phyloP scores from a whole-genome alignment of 2,329 filamentous ascomycete species.

The Scortechinia acanthostroma region DNA sequence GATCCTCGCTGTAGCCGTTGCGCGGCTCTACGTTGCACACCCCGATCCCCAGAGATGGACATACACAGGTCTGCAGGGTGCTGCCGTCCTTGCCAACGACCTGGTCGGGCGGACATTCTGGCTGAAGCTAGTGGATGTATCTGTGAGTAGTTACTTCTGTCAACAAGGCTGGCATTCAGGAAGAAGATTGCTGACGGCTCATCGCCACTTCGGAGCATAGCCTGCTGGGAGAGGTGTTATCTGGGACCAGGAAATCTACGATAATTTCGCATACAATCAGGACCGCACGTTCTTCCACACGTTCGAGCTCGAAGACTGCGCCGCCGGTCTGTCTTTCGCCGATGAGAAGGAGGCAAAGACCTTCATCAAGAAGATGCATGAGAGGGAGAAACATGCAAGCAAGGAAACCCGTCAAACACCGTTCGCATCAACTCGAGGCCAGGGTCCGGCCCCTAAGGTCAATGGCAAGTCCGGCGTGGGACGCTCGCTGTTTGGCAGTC shows the following conservation, averaged over 20 bases:
- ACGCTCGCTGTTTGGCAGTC: constrained; percentile 8
- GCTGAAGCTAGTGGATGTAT: constrained; percentile 95
- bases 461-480: not conserved
- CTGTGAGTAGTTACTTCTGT: constrained; percentile 46
- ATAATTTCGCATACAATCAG: constrained; percentile 89
- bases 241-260: constrained; percentile 97
- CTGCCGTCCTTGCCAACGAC: constrained; percentile 85
- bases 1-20: constrained; percentile 91
- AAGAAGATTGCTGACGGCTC: constrained; percentile 5
- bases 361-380: constrained; percentile 95
- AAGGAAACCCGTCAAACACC: constrained; percentile 76
- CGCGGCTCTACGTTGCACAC: constrained; percentile 85
- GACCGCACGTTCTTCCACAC: constrained; percentile 96
- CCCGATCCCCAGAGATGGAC: constrained; percentile 83
- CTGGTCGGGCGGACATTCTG: constrained; percentile 92
- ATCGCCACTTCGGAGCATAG: constrained; percentile 27
- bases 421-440: constrained; percentile 38
- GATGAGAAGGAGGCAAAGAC: constrained; percentile 97
- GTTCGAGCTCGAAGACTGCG: constrained; percentile 88
- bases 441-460: not conserved
- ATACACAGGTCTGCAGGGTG: constrained; percentile 87
- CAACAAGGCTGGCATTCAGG: too few relatives aligned
- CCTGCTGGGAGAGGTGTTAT: constrained; percentile 76
- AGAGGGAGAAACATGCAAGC: constrained; percentile 89
- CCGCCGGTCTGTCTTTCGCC: constrained; percentile 83